These are phyloP conservation scores for Tetrapisispora phaffii DNA, from an alignment of 805 yeast genomes.

Conservation along the genomic window DNA sequence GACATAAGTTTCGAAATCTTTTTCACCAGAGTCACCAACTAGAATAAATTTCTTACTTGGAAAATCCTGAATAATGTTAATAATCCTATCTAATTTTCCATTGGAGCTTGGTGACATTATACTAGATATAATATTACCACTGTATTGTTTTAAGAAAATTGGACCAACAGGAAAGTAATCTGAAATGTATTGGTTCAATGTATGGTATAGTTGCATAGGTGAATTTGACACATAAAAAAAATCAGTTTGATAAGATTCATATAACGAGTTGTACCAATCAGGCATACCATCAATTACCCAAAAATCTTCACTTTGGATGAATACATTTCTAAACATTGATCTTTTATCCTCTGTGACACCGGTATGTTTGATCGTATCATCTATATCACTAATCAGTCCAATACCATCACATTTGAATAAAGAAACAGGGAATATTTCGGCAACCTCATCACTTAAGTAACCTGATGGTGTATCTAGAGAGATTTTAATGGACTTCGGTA, in stretches of 20 bases:
- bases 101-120: conserved; percentile 81
- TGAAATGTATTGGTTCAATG: conserved; percentile 26
- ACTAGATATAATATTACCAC: conserved; percentile 70
- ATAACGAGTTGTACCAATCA: conserved; percentile 55
- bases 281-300: conserved; percentile 70
- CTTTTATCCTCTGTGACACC: conserved; percentile 87
- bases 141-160: conserved; percentile 76
- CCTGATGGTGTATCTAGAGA: conserved; percentile 18
- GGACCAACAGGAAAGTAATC: conserved; percentile 66
- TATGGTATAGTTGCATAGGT: conserved; percentile 79
- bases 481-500: conserved; percentile 34
- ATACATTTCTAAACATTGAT: conserved; percentile 67
- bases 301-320: conserved; percentile 52
- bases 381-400: conserved; percentile 81
- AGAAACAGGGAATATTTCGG: conserved; percentile 10
- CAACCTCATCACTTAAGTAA: conserved; percentile 6
- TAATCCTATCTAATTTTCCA: conserved; percentile 59
- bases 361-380: conserved; percentile 84
- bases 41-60: conserved; percentile 69
- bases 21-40: conserved; percentile 93
- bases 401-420: conserved; percentile 37
- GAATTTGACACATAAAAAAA: conserved; percentile 93
- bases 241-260: conserved; percentile 35
- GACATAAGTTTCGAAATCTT: conserved; percentile 84
- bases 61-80: conserved; percentile 58